phyloP scores from a whole-genome alignment of 176 grass and related monocot genomes.

The Rhynchospora tenuis region DNA sequence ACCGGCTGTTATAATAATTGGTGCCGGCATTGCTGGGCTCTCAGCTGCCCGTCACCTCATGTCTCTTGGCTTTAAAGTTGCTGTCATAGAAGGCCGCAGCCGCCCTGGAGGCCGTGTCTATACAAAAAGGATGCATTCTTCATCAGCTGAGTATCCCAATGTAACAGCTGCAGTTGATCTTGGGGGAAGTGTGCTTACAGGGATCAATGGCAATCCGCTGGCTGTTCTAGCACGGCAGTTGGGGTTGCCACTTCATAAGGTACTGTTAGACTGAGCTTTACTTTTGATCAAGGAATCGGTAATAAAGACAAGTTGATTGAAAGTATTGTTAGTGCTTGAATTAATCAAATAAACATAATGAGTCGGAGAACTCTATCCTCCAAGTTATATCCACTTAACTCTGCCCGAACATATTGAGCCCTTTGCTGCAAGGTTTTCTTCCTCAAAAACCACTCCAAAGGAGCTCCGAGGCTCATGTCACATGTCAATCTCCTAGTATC shows the following conservation, averaged over 20 bases:
- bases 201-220: conserved; percentile 92
- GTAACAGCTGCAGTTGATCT: conserved; percentile 72
- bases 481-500: no score
- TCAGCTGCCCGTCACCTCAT: conserved; percentile 69
- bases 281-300: no score
- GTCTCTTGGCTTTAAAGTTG: conserved; percentile 80
- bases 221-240: conserved; percentile 86
- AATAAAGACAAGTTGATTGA: no score
- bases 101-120: conserved; percentile 86
- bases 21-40: conserved; percentile 79
- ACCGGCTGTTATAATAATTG: conserved; percentile 66
- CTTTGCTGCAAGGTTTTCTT: no score
- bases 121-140: conserved; percentile 78
- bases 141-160: conserved; percentile 40
- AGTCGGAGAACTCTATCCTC: no score
- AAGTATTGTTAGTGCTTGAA: no score
- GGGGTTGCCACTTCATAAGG: conserved; percentile 87
- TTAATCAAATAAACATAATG: no score
- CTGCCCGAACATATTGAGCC: no score
- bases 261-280: no score
- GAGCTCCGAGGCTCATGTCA: no score
- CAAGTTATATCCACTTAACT: no score
- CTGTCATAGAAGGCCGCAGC: conserved; percentile 63
- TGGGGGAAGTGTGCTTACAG: conserved; percentile 93
- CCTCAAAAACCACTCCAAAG: no score